Base-by-base conservation (phyloP, 805 yeast genomes). In the Lachancea dasiensis region DNA sequence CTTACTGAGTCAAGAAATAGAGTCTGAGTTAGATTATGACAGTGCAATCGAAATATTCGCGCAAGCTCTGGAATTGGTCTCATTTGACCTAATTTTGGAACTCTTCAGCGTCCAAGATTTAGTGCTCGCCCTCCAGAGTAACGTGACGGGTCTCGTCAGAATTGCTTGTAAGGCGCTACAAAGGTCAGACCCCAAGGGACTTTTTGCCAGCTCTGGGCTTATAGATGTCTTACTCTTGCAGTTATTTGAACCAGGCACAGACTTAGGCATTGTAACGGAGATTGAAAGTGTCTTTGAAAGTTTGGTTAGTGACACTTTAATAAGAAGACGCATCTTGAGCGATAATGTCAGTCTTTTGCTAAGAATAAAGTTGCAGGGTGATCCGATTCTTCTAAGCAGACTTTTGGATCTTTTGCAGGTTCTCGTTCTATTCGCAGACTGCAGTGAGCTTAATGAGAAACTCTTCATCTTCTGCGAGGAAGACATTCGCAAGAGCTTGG, bases 121-220 rank as follows among this genome's bases (percentile, higher is more conserved):
- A 21, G 41, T 38, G 16, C 22, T 16, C 19, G 58, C 58, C 6
- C 27, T 59, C 19, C 27, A 37, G 3, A 55, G 62, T 7, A 25
- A 38, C 7, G 41, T 50, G n/a, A 10, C 38, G 1, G 38, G 47
- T 2, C 34, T 59, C 27, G 34, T 48, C 1, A 48, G 38, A 13
- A 41, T 52, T 6, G 56, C 58, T 5, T 54, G 59, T 34, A 49
- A 47, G 25, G 51, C 58, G 7, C 44, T 59, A n/a, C 40, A 45
- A 8, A 38, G 38, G 11, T 56, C 62, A 3, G 43, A 47, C 27
- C 63, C 63, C 15, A 50, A 46, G 38, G 54, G 52, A 6, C 32
- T 49, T 7, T 47, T 56, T 34, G 50, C 57, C 3, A 30, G 45
- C 15, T 44, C 50, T 6, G 43, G 31, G 13, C 27, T 55, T 3